Evolutionary conservation across 2,329 filamentous ascomycete genomes (phyloP).

Genomic region (Aspergillus chevalieri): DNA sequence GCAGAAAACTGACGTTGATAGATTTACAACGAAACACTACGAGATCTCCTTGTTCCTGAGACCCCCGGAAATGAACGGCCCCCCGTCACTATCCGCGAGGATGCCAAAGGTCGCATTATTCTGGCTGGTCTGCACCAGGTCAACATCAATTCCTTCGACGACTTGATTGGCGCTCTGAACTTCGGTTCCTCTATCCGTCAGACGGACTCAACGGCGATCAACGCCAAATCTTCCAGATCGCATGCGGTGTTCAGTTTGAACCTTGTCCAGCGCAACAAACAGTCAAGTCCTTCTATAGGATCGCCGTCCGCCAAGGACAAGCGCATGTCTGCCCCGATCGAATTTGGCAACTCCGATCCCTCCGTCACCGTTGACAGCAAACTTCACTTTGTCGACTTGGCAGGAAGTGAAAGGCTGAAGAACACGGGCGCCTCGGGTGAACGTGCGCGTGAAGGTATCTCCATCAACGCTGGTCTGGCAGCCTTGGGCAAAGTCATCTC

Average conservation of each 20-base stretch:
- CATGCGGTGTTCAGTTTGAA: slow-evolving; percentile 97
- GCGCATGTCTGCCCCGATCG: slow-evolving; percentile 77
- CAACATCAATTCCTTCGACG: slow-evolving; percentile 83
- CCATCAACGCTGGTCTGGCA: slow-evolving; percentile 92
- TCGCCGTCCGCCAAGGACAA: slow-evolving; percentile 62
- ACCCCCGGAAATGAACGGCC: slow-evolving; percentile 64
- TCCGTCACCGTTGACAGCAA: slow-evolving; percentile 93
- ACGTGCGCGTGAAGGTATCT: slow-evolving; percentile 90
- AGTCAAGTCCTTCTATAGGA: slow-evolving; percentile 18
- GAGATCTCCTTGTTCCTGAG: slow-evolving; percentile 81
- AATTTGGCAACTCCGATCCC: slow-evolving; percentile 57
- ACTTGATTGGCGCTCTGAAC: slow-evolving; percentile 80
- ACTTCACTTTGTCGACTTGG: slow-evolving; percentile 95
- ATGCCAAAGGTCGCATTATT: slow-evolving; percentile 88
- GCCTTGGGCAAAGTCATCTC: slow-evolving; percentile 97
- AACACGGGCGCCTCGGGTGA: slow-evolving; percentile 95
- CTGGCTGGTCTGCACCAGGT: slow-evolving; percentile 84
- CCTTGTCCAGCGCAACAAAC: slow-evolving; percentile 67
- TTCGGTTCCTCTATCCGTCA: slow-evolving; percentile 92
- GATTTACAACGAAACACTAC: slow-evolving; percentile 95
- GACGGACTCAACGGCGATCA: slow-evolving; percentile 94
- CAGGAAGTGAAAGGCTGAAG: slow-evolving; percentile 92
- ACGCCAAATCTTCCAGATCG: slow-evolving; percentile 93
- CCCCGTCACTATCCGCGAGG: slow-evolving; percentile 86
- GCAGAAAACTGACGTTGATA: slow-evolving; percentile 33